phyloP scores from a whole-genome alignment of 208 protist genomes.

The Leishmania braziliensis region DNA sequence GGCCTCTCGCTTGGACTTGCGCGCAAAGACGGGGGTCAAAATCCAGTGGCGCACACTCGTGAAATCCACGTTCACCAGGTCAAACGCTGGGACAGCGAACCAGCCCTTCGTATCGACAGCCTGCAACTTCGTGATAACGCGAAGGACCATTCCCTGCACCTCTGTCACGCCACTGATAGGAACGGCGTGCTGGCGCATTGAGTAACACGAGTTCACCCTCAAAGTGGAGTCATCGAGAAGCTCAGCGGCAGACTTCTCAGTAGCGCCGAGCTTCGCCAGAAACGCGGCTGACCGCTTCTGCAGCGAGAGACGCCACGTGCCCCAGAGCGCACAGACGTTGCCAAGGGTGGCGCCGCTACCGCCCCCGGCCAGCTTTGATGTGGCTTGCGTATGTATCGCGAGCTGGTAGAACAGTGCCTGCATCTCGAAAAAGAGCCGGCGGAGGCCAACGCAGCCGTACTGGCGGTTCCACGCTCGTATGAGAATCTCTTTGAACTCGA shows the following conservation, averaged over 20 bases:
- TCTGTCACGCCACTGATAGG: constrained; percentile 17
- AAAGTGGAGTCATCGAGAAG: neutral
- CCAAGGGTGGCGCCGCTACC: neutral
- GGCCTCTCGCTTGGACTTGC: constrained; percentile 60
- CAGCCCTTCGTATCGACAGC: constrained; percentile 61
- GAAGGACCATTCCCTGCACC: constrained; percentile 43
- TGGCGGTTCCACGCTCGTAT: constrained; percentile 46
- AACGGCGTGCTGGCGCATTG: constrained; percentile 9
- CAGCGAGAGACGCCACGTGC: constrained; percentile 5
- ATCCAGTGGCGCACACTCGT: constrained; percentile 69
- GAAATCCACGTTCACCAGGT: constrained; percentile 79
- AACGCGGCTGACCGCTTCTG: neutral
- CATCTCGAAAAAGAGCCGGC: constrained; percentile 60
- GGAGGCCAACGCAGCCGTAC: constrained; percentile 51
- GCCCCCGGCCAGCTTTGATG: neutral
- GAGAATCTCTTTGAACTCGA: constrained; percentile 39
- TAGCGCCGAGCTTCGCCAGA: constrained; percentile 2
- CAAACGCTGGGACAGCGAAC: constrained; percentile 82
- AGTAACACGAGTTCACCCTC: constrained; percentile 4
- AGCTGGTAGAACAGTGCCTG: constrained; percentile 45
- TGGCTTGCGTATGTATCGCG: neutral
- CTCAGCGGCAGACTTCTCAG: neutral
- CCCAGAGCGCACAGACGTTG: constrained; percentile 17
- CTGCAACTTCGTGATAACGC: constrained; percentile 52
- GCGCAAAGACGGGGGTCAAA: constrained; percentile 40